These are phyloP conservation scores for Metschnikowia proteae DNA, from an alignment of 805 yeast genomes.

Conservation along the genomic window DNA sequence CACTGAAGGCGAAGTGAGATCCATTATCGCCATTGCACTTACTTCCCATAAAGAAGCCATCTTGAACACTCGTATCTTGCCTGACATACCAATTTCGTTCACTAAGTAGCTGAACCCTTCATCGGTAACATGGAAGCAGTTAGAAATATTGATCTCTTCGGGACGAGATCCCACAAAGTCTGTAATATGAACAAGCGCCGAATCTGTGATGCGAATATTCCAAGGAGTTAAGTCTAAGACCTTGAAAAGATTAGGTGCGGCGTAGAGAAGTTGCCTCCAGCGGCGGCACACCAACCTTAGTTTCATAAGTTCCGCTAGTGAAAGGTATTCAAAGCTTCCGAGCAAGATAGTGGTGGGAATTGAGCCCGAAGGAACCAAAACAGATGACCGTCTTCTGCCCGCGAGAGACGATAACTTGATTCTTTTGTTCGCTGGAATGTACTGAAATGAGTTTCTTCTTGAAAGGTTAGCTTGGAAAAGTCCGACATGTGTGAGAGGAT, in stretches of 20 bases:
- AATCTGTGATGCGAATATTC: slow-evolving; percentile 59
- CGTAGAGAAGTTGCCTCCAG: slow-evolving; percentile 64
- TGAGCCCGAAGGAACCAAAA: slow-evolving; percentile 49
- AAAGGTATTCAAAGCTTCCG: slow-evolving; percentile 48
- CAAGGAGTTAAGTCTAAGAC: slow-evolving; percentile 57
- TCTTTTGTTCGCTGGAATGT: slow-evolving; percentile 54
- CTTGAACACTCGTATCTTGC: slow-evolving; percentile 49
- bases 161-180: slow-evolving; percentile 73
- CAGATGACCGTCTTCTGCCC: slow-evolving; percentile 52
- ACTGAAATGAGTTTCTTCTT: slow-evolving; percentile 40
- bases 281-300: slow-evolving; percentile 55
- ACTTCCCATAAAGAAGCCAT: slow-evolving; percentile 77
- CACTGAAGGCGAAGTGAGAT: slow-evolving; percentile 60
- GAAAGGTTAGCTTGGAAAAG: slow-evolving; percentile 2
- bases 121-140: slow-evolving; percentile 75
- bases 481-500: slow-evolving; percentile 24
- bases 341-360: slow-evolving; percentile 59
- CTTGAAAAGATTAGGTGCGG: slow-evolving; percentile 51
- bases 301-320: slow-evolving; percentile 59
- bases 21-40: slow-evolving; percentile 80
- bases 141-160: slow-evolving; percentile 54
- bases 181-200: slow-evolving; percentile 53
- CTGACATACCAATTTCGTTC: slow-evolving; percentile 65
- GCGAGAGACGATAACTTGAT: slow-evolving; percentile 44
- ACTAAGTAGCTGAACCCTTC: slow-evolving; percentile 69